Evolutionary conservation across 2,329 filamentous ascomycete species (phyloP).

Genomic region (Aspergillus arachidicola): DNA sequence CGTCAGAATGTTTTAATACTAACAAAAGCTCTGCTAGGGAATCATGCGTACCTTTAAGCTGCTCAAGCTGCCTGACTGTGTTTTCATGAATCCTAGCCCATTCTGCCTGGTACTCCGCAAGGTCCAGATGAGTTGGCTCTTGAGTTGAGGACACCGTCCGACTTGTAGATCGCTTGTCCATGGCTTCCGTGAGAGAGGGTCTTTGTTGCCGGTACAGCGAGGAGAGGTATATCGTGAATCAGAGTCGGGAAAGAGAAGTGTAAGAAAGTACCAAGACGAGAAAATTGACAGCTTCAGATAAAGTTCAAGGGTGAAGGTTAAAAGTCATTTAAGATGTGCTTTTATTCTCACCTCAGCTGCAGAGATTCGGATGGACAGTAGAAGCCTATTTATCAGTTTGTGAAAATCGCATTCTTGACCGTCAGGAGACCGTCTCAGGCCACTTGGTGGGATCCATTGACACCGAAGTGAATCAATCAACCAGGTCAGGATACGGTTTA

Average conservation of each 20-base stretch:
- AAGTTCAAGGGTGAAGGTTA: not conserved
- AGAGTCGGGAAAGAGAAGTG: not conserved
- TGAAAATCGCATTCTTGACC: not conserved
- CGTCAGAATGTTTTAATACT: not conserved
- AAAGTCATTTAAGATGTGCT: not conserved
- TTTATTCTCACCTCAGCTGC: not conserved
- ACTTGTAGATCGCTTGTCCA: not conserved
- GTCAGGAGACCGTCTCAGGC: conserved; percentile 5
- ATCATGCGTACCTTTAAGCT: not conserved
- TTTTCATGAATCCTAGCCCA: conserved; percentile 2
- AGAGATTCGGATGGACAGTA: not conserved
- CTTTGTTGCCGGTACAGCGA: not conserved
- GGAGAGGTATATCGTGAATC: not conserved
- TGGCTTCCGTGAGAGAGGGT: not conserved
- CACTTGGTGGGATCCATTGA: not conserved
- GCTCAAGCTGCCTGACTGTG: not conserved
- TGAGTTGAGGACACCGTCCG: not conserved
- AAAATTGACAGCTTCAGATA: not conserved
- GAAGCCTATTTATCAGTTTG: conserved; percentile 1
- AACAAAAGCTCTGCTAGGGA: too few species aligned
- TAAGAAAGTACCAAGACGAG: not conserved
- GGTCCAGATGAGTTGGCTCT: not conserved
- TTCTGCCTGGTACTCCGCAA: not conserved
- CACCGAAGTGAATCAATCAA: not conserved
- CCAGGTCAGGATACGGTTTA: not conserved